Evolutionary conservation across 805 yeast species (phyloP).

Genomic region (Starmerella gropengiesseri): DNA sequence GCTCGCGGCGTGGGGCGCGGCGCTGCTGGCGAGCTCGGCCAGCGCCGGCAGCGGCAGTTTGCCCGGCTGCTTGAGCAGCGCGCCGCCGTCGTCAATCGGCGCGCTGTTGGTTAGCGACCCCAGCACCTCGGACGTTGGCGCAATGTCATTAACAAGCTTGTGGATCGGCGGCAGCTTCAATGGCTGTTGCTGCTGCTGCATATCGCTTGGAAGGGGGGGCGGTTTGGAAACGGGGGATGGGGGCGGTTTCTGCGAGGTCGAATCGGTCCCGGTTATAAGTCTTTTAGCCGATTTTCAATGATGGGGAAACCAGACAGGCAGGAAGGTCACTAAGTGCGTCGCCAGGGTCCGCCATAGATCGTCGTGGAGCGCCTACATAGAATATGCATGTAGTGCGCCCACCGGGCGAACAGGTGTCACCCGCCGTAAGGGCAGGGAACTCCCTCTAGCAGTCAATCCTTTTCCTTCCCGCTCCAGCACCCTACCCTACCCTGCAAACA

Average conservation of each 20-base stretch:
- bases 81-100: neutral
- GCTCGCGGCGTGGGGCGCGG: too few species aligned
- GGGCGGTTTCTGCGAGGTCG: neutral
- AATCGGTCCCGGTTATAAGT: neutral
- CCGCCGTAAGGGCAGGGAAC: neutral
- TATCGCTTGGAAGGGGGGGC: constrained; percentile 2
- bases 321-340: constrained; percentile 1
- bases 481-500: too few species aligned
- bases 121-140: constrained; percentile 17
- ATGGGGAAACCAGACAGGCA: neutral
- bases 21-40: neutral
- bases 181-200: neutral
- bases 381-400: constrained; percentile 18
- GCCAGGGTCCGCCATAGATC: constrained; percentile 1
- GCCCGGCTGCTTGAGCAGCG: neutral
- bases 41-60: neutral
- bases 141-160: constrained; percentile 22
- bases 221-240: neutral
- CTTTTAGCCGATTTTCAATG: neutral
- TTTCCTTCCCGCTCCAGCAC: neutral
- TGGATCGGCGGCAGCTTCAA: constrained; percentile 23
- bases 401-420: constrained; percentile 15
- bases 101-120: constrained; percentile 5
- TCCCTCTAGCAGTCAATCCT: neutral
- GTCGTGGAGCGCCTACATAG: constrained; percentile 5